Percentiles rank a stretch among this genome's conserved stretches.
These are phyloP conservation scores for Bacterosira constricta DNA, from an alignment of 108 stramenopile species.

Conservation along the genomic window DNA sequence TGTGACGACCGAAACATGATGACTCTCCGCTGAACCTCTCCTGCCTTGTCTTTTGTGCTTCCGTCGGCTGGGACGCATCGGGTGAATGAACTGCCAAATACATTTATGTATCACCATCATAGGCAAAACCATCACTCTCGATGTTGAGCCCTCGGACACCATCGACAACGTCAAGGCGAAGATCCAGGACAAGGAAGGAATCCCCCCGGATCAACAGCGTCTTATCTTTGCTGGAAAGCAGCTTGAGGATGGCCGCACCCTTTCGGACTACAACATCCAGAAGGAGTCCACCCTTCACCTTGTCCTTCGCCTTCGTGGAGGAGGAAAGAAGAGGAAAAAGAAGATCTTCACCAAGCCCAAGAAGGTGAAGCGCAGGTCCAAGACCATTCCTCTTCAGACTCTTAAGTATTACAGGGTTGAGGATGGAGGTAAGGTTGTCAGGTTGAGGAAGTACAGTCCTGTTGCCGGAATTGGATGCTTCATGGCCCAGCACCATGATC, in stretches of 20 bases:
- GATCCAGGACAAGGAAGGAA: neutral
- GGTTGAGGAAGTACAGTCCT: slow-evolving; percentile 96
- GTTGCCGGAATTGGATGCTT: slow-evolving; percentile 97
- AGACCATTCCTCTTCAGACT: slow-evolving; percentile 94
- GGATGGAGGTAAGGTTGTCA: slow-evolving; percentile 95
- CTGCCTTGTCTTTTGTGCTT: no score
- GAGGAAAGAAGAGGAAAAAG: slow-evolving; percentile 98
- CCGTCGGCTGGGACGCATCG: no score
- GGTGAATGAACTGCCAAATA: no score
- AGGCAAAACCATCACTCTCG: slow-evolving; percentile 96
- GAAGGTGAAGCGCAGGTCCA: slow-evolving; percentile 96
- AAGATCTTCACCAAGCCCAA: slow-evolving; percentile 99
- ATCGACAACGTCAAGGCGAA: neutral
- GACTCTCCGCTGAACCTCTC: no score
- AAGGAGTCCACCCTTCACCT: neutral
- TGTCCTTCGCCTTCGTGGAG: neutral
- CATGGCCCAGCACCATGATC: slow-evolving; percentile 99
- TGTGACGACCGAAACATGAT: no score
- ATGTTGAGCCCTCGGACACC: slow-evolving; percentile 57
- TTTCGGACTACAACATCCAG: neutral
- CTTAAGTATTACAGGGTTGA: slow-evolving; percentile 99
- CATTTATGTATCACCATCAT: no score
- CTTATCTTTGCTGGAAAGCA: neutral
- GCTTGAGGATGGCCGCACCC: neutral
- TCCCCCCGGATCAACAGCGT: neutral